Conservation (phyloP, 2,329 filamentous ascomycete species). For the Ophiostoma angusticollis region DNA sequence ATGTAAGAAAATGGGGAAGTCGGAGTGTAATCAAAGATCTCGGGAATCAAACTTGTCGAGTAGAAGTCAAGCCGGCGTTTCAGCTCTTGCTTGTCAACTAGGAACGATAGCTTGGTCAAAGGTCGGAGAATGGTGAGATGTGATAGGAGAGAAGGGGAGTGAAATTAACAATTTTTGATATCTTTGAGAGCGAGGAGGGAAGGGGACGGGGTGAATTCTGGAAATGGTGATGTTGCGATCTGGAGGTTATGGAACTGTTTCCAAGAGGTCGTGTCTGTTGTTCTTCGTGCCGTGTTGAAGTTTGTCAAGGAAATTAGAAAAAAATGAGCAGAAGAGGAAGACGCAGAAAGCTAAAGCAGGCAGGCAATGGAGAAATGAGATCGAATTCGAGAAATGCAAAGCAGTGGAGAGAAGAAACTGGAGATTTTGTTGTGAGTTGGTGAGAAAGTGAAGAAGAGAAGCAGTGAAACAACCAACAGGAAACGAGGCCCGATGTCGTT, state of each 20-base stretch:
- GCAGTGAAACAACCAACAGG: not conserved
- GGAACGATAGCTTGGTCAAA: not conserved
- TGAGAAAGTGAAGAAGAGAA: not conserved
- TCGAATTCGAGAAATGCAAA: too few species aligned
- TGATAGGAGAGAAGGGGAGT: not conserved
- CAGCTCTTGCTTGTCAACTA: constrained; percentile 4
- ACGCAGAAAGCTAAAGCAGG: too few species aligned
- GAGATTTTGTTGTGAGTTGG: constrained; percentile 2
- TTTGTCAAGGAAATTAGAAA: not conserved
- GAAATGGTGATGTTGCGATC: not conserved
- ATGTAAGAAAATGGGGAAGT: not conserved
- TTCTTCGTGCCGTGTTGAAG: not conserved
- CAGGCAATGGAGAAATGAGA: too few species aligned
- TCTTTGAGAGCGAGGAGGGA: not conserved
- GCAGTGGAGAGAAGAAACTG: too few species aligned
- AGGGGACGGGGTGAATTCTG: not conserved
- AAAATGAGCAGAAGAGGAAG: constrained; percentile 3
- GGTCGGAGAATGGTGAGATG: not conserved
- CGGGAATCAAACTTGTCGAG: too few species aligned
- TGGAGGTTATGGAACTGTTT: not conserved
- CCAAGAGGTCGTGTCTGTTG: constrained; percentile 2
- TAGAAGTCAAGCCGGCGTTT: constrained; percentile 4
- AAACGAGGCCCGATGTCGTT: constrained; percentile 1
- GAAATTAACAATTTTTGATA: not conserved
- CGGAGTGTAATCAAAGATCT: not conserved